Conservation (phyloP, 371 early-diverging fungal genomes). For the Mortierella sp. region DNA sequence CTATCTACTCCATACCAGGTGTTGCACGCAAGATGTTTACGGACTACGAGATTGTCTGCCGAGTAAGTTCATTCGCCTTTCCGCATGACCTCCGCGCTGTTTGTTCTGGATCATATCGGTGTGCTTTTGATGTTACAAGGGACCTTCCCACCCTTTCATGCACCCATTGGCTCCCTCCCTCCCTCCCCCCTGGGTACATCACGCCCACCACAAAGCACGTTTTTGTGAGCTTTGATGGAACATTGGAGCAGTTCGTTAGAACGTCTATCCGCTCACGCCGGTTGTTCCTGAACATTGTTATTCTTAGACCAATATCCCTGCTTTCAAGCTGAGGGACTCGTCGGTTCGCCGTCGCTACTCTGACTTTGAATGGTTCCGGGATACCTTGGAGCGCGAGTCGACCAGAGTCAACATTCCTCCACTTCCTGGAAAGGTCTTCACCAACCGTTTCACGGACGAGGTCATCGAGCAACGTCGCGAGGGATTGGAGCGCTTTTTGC, state of each 20-base stretch:
- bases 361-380: conserved; percentile 98
- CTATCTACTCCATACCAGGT: conserved; percentile 56
- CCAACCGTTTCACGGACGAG: conserved; percentile 93
- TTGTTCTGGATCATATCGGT: too few species aligned
- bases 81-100: conserved; percentile 22
- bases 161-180: too few species aligned
- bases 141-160: conserved; percentile 4
- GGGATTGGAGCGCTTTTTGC: conserved; percentile 94
- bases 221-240: too few species aligned
- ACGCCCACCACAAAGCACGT: too few species aligned
- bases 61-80: conserved; percentile 63
- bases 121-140: background rate
- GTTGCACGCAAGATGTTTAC: conserved; percentile 91
- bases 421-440: conserved; percentile 97
- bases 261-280: conserved; percentile 1
- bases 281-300: conserved; percentile 1
- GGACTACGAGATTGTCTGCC: conserved; percentile 95
- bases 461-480: conserved; percentile 93
- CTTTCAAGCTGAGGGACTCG: conserved; percentile 89
- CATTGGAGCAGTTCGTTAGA: too few species aligned
- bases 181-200: too few species aligned
- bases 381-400: conserved; percentile 91
- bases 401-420: conserved; percentile 94
- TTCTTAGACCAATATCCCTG: conserved; percentile 95
- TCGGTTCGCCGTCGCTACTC: conserved; percentile 93